Conservation (phyloP, 1,284 basidiomycete genomes). For the Cryptococcus deneoformans region DNA sequence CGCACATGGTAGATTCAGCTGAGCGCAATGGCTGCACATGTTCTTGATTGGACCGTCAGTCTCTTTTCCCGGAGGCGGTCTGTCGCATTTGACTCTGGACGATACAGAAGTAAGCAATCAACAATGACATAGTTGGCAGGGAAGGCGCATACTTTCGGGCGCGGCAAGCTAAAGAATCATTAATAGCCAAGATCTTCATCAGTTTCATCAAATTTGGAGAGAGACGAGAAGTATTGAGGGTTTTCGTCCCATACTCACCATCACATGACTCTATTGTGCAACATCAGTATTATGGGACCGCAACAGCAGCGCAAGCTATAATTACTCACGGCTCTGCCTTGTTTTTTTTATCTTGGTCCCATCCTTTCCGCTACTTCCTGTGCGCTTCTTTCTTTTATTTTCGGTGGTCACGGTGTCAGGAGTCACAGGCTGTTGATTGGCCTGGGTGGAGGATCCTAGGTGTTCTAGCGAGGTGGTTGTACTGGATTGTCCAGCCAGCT, state of each 20-base stretch:
- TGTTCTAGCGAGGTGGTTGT: no score
- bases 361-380: neutral
- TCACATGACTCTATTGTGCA: slow-evolving; percentile 36
- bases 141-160: slow-evolving; percentile 35
- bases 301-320: no score
- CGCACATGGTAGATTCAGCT: slow-evolving; percentile 70
- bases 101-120: neutral
- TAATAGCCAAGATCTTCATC: no score
- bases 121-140: neutral
- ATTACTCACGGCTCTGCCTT: slow-evolving; percentile 42
- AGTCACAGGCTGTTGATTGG: no score
- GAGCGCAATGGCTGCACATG: slow-evolving; percentile 61
- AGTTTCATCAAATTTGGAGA: neutral
- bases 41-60: slow-evolving; percentile 20
- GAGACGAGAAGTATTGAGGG: neutral
- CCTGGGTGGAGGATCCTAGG: no score
- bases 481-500: no score
- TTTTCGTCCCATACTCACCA: slow-evolving; percentile 24
- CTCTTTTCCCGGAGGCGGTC: slow-evolving; percentile 32
- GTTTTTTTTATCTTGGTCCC: slow-evolving; percentile 38
- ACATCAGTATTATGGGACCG: slow-evolving; percentile 1
- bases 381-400: slow-evolving; percentile 6
- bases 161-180: slow-evolving; percentile 31
- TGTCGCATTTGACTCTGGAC: slow-evolving; percentile 42
- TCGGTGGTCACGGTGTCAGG: neutral